Percentiles rank a stretch among this genome's conserved stretches.
Evolutionary conservation across 2,329 filamentous ascomycete species (phyloP).

Genomic region (Aschersonia sp.): DNA sequence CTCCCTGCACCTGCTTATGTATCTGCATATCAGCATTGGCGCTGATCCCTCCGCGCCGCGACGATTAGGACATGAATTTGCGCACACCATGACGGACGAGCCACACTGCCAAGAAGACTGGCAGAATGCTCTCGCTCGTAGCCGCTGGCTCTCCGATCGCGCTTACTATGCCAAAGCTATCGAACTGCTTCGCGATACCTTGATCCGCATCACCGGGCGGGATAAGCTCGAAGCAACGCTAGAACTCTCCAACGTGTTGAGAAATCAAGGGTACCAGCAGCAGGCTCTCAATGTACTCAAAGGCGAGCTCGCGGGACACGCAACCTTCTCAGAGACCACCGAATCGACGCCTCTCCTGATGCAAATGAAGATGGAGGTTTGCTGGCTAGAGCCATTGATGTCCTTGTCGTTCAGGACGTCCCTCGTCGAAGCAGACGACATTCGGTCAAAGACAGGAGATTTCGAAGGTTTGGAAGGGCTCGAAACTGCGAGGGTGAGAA

Average conservation of each 20-base stretch:
- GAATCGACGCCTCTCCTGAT: neutral
- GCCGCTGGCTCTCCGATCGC: neutral
- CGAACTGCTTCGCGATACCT: neutral
- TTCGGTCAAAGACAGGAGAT: neutral
- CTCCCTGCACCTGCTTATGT: too few relatives aligned
- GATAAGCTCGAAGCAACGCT: neutral
- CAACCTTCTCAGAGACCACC: neutral
- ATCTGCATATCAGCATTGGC: too few relatives aligned
- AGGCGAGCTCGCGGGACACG: neutral
- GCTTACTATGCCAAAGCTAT: neutral
- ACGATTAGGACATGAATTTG: neutral
- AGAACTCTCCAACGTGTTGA: neutral
- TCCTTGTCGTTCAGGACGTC: neutral
- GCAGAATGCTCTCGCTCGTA: neutral
- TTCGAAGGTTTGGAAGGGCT: neutral
- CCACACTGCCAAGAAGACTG: neutral
- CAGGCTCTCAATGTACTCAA: neutral
- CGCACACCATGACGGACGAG: neutral
- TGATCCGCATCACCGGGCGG: neutral
- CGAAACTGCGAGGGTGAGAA: neutral
- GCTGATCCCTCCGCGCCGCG: too few relatives aligned
- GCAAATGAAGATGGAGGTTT: neutral
- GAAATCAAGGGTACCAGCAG: neutral
- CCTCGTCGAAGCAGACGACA: neutral
- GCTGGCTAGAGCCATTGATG: neutral